Evolutionary conservation across 805 yeast species (phyloP), one percentile per base, ranked within the genome.

Genomic region (Pichia gijzeniarum): DNA sequence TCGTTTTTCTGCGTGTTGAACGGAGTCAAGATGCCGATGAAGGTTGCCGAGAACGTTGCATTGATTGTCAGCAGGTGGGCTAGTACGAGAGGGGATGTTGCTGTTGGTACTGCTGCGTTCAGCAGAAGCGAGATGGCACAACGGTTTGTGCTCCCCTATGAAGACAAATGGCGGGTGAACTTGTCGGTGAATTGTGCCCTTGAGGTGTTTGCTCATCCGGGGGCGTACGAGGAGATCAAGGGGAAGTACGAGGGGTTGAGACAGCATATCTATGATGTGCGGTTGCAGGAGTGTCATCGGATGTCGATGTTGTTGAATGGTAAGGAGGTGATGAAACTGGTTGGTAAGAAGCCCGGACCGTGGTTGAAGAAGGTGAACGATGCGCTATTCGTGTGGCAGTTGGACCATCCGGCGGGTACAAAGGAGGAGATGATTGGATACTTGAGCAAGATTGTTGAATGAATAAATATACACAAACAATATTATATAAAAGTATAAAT

Each of bases 271-370:
- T 48, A 52, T 0, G 57, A 56, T 3, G 52, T 59, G 10, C 61
- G 61, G 7, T 65, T 85, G 40, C 56, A 52, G 2, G 58, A 69
- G 2, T 79, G 74, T 0, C 71, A 77, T 56, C 59, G 55, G 0
- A 48, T 83, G 46, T 84, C 78, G 56, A 85, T 91, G 1, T 52
- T 86, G 6, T 62, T 90, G 12, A 88, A 86, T 61, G 95, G 99
- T 14, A 87, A 85, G 53, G 74, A 76, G 38, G 62, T 91, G 38
- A 66, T 74, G 42, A 63, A 68, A 36, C 62, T 69, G 18, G 62
- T 85, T 25, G 64, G 71, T 19, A 67, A 69, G 45, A 84, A 82
- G 57, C 86, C 91, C 0, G 99, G 99, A 0, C 89, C 90, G 5
- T 89, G 97, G 96, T 71, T 91, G 74, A 70, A 77, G 8, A 63